phyloP scores from a whole-genome alignment of 345 rosid species.

The Citrus cavaleriei region DNA sequence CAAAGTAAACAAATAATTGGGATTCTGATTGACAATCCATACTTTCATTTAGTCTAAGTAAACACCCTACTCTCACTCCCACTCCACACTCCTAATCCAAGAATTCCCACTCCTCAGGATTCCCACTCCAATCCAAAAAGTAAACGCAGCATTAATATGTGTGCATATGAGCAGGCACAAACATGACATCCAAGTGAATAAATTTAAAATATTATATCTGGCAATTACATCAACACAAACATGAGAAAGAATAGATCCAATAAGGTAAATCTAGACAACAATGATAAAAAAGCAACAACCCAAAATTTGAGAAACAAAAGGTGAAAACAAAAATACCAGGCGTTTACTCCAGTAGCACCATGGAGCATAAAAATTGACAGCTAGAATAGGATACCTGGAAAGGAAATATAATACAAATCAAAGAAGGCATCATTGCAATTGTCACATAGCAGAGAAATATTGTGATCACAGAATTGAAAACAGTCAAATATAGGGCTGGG shows the following conservation, averaged over 20 bases:
- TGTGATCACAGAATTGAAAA: not conserved
- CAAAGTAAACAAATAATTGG: no score
- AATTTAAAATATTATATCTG: not conserved
- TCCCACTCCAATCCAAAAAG: no score
- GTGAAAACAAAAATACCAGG: constrained; percentile 52
- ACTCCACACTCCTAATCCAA: no score
- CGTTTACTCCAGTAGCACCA: constrained; percentile 98
- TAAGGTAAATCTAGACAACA: not conserved
- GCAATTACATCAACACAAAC: not conserved
- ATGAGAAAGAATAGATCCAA: not conserved
- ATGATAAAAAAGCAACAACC: not conserved
- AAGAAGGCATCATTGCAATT: not conserved
- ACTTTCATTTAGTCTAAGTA: no score
- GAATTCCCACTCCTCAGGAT: no score
- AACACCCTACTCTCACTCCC: no score
- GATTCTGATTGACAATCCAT: no score
- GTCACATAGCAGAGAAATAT: constrained; percentile 1
- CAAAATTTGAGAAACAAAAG: constrained; percentile 4
- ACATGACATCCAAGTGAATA: not conserved
- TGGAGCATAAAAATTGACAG: constrained; percentile 92
- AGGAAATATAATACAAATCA: constrained; percentile 17
- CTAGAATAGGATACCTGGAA: constrained; percentile 81
- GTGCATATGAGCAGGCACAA: not conserved
- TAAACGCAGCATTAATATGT: no score
- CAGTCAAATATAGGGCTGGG: not conserved